Base-by-base conservation (phyloP, 305 asterid genomes). In the Ilex paraguariensis region DNA sequence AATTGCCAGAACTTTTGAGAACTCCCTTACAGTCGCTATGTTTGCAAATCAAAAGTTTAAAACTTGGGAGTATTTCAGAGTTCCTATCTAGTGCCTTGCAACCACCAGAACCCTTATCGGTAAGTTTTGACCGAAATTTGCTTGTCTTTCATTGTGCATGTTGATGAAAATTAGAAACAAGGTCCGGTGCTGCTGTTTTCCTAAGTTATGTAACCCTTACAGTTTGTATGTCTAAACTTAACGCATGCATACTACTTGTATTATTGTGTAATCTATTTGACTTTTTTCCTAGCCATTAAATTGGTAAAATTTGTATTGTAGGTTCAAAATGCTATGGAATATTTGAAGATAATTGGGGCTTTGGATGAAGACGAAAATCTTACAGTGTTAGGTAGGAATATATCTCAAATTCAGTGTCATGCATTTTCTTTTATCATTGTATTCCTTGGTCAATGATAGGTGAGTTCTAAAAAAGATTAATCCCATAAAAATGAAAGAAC, bases 21-120 rank as follows among this genome's bases (percentile, higher is more conserved):
- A 92, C 98, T 64, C 98, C 98, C 52, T 73, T 92, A 66, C 98
- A 92, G 84, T 92, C 98, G 59, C 82, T 92, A 33, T 92, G 97
- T 74, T 73, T 92, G 82, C 98, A 89, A 86, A 92, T 92, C 72
- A 92, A 92, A 85, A 87, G 95, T 73, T 79, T 92, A 71, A 87
- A 84, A 72, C 98, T 89, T 60, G 96, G 93, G 21, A 82, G 95
- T 76, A 89, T 92, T 44, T 82, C 98, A 31, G 88, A 90, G 42
- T 92, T 92, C 77, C 80, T 92, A 42, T 81, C 97, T 13, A 89
- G 83, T 80, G 98, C 98, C 67, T 77, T 92, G 66, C 96, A 92
- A 78, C 77, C 93, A 70, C 98, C 98, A 13, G 98, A 92, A 74
- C 83, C 83, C 51, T 77, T 92, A 72, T 85, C 97, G 21, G 98